phyloP scores from a whole-genome alignment of 2,329 filamentous ascomycete species.

The Cladophialophora exuberans region DNA sequence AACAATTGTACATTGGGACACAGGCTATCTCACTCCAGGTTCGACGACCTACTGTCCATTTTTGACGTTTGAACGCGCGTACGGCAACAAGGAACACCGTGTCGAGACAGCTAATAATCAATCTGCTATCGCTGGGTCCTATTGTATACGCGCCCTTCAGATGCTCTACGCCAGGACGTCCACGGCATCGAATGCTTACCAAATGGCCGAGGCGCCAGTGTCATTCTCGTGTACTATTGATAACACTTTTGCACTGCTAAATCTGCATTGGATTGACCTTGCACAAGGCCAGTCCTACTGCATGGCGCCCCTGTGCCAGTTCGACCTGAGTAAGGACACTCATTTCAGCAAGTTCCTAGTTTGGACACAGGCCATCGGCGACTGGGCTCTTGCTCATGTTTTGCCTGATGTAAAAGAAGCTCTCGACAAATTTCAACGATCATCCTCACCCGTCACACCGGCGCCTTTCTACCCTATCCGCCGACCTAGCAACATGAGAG shows the following conservation, averaged over 20 bases:
- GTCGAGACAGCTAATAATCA: constrained; percentile 30
- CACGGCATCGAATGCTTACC: constrained; percentile 8
- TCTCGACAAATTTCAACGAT: constrained; percentile 1
- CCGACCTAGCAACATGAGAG: not conserved
- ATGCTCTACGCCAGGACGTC: constrained; percentile 25
- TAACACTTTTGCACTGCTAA: constrained; percentile 27
- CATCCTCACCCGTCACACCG: not conserved
- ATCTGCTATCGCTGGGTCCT: constrained; percentile 28
- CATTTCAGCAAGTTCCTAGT: constrained; percentile 25
- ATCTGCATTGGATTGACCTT: constrained; percentile 29
- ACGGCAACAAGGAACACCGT: constrained; percentile 24
- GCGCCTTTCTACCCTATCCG: constrained; percentile 1
- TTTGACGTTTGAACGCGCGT: constrained; percentile 27
- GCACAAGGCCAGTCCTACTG: constrained; percentile 21
- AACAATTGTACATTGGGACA: constrained; percentile 27
- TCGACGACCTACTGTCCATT: constrained; percentile 23
- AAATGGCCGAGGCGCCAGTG: constrained; percentile 18
- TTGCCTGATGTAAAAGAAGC: constrained; percentile 24
- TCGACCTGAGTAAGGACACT: constrained; percentile 27
- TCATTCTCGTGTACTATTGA: constrained; percentile 31
- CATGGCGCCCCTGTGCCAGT: constrained; percentile 29
- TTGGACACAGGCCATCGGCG: constrained; percentile 26
- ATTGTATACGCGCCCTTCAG: constrained; percentile 20
- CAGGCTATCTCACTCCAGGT: constrained; percentile 24
- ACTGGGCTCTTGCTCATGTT: constrained; percentile 22